These are phyloP conservation scores for Fusarium sulawesiense DNA, from an alignment of 2,329 filamentous ascomycete genomes.

Conservation along the genomic window DNA sequence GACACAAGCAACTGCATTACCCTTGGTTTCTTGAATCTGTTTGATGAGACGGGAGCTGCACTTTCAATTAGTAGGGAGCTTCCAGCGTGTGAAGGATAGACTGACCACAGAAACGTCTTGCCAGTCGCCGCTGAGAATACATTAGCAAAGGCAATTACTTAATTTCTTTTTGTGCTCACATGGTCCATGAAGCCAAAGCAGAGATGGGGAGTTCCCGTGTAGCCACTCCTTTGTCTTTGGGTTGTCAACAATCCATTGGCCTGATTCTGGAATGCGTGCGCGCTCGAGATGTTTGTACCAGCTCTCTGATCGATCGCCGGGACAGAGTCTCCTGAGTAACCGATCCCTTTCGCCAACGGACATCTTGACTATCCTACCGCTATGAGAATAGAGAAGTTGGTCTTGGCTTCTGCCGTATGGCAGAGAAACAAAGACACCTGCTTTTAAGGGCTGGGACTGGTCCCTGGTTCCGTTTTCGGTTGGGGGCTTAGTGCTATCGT, in stretches of 20 bases:
- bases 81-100: not conserved
- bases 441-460: not conserved
- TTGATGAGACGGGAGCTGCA: not conserved
- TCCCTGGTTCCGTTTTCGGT: too few species aligned
- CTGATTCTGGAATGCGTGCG: not conserved
- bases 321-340: not conserved
- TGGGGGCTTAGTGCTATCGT: not conserved
- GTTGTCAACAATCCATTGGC: conserved; percentile 4
- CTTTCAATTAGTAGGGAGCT: not conserved
- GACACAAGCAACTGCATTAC: not conserved
- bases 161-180: not conserved
- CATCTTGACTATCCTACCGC: not conserved
- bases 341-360: rapidly evolving
- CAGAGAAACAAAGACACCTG: not conserved
- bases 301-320: conserved; percentile 6
- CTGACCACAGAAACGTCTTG: conserved; percentile 12
- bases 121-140: not conserved
- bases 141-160: not conserved
- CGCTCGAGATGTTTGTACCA: not conserved
- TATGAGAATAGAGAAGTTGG: too few species aligned
- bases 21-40: not conserved
- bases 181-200: conserved; percentile 23
- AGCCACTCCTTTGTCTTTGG: not conserved
- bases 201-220: rapidly evolving
- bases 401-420: not conserved